These are phyloP conservation scores for Baudoinia panamericana DNA, from an alignment of 495 filamentous ascomycete genomes.

Conservation along the genomic window DNA sequence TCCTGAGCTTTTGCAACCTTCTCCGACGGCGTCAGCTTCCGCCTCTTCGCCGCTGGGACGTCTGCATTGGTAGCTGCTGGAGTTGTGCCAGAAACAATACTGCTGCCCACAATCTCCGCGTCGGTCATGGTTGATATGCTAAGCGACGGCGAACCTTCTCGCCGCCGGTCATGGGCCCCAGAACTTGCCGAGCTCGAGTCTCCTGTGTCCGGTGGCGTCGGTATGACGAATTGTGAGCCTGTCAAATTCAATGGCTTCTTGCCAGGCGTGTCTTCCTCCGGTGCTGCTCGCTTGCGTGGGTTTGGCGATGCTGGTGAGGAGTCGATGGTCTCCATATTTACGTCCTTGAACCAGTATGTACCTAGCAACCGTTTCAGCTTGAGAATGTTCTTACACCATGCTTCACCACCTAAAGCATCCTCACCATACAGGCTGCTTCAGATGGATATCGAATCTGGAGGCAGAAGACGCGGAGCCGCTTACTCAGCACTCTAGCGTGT, in stretches of 20 bases:
- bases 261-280: conserved; percentile 29
- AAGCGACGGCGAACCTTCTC: conserved; percentile 13
- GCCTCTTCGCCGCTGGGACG: conserved; percentile 25
- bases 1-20: conserved; percentile 37
- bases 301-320: conserved; percentile 14
- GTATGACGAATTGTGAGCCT: conserved; percentile 81
- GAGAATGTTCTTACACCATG: too few species aligned
- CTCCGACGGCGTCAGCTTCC: conserved; percentile 32
- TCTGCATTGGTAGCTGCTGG: neutral
- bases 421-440: too few species aligned
- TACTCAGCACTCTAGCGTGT: too few species aligned
- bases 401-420: too few species aligned
- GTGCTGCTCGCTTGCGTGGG: conserved; percentile 17
- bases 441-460: too few species aligned
- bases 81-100: neutral
- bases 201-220: conserved; percentile 35
- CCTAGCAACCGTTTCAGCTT: too few species aligned
- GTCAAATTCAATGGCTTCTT: conserved; percentile 62
- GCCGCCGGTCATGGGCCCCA: conserved; percentile 4
- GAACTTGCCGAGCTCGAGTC: conserved; percentile 22
- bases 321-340: conserved; percentile 15
- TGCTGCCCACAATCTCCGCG: neutral
- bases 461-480: too few species aligned
- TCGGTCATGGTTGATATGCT: conserved; percentile 19
- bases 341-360: neutral